Evolutionary conservation across 352 stramenopile species (phyloP), one percentile per base, ranked within the genome.

Genomic region (Phytophthora pluvialis): DNA sequence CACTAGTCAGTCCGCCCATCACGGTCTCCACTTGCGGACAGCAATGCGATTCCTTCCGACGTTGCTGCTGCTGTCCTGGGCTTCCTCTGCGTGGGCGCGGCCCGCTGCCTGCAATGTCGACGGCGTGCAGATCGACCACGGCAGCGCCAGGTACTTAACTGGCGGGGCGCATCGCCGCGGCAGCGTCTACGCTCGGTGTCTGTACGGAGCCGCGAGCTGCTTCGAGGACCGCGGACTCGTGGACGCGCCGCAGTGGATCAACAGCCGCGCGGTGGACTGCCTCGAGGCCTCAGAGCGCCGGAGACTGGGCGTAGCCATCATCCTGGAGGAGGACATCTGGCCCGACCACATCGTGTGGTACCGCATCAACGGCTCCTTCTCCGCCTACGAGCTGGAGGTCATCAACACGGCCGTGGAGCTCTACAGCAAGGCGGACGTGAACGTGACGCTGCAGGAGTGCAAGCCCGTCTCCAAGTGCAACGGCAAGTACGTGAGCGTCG

Each of bases 401-500:
- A 86, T 91, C 57, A 52, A 74, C n/a, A 70, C 77, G 15, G 82
- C 78, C 1, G 78, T 90, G 53, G 70, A 73, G 1, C 63, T 89
- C 18, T 88, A 88, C 72, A 75, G 73, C 21, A 71, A 78, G 16
- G 83, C 73, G 1, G 82, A 89, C 32, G 73, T 91, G 1, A 81
- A 85, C 38, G 73, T 93, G 42, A 82, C 73, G 15, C 73, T 93
- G 45, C 48, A 89, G 36, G 82, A 89, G 66, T 93, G 84, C 46
- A 69, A 89, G 28, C 81, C 81, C 25, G 60, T 73, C 29, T 60
- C 75, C 12, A 72, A 81, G 8, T 93, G 84, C 57, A 75, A 75
- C 5, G 78, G 81, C 28, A 90, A 88, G 47, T 91, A 91, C 39
- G 77, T 90, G 25, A 83, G 80, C 61, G 88, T 93, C 16, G 74